Conservation (phyloP, 805 yeast species). For the Kazachstania taianensis region DNA sequence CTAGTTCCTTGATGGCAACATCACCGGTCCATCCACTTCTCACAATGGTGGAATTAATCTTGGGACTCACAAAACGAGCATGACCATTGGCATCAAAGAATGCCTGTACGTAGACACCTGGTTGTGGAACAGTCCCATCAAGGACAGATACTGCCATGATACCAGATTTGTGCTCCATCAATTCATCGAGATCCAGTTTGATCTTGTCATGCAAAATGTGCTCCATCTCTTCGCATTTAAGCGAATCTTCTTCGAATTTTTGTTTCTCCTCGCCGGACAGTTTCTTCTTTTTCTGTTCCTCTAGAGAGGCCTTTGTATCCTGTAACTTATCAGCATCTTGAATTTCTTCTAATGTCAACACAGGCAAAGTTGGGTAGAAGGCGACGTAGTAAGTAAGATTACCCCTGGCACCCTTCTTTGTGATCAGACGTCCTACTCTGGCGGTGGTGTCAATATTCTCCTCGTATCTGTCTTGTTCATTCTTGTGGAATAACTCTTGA, state of each 20-base stretch:
- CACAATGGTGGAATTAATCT: conserved; percentile 30
- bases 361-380: conserved; percentile 76
- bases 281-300: conserved; percentile 28
- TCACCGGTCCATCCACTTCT: conserved; percentile 54
- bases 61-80: conserved; percentile 49
- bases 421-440: conserved; percentile 53
- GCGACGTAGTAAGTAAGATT: conserved; percentile 59
- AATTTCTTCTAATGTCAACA: conserved; percentile 66
- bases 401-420: conserved; percentile 80
- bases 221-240: conserved; percentile 29
- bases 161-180: conserved; percentile 58
- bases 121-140: conserved; percentile 45
- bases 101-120: conserved; percentile 59
- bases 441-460: conserved; percentile 47
- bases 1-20: conserved; percentile 65
- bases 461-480: conserved; percentile 48
- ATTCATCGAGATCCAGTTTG: conserved; percentile 48
- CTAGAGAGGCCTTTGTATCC: conserved; percentile 31
- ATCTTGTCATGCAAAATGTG: conserved; percentile 34
- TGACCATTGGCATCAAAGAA: conserved; percentile 69
- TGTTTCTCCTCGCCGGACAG: conserved; percentile 22
- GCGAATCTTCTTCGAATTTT: conserved; percentile 23
- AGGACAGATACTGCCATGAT: conserved; percentile 58
- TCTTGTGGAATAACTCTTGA: conserved; percentile 54
- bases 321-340: conserved; percentile 42